Base-by-base conservation (phyloP, 2,329 filamentous ascomycete species). In the Reticulascus tulasneorum region DNA sequence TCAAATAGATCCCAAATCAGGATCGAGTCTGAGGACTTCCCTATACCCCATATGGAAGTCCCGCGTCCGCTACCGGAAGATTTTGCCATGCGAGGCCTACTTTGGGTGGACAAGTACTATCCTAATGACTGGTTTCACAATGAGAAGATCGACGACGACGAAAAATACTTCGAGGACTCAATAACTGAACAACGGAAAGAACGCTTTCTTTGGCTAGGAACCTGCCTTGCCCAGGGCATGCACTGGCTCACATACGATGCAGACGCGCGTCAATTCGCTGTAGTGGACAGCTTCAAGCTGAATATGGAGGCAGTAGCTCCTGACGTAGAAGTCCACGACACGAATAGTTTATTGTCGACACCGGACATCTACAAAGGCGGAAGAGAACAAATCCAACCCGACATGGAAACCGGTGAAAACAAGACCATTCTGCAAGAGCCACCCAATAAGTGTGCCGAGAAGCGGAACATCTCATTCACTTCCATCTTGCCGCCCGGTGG, bases 61-160 rank as follows among this genome's bases (percentile, higher is more conserved):
- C 66, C 66, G 2, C 63, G 70, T 1, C 82, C 83, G 0, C 54
- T 88, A 0, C 80, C 82, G 0, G 84, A 88, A 31, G 84, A 89
- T 42, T 86, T 77, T 45, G 68, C 75, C 0, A 69, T 86, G 37
- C 68, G 80, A 2, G 84, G 84, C 0, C 60, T 85, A 2, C 54
- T 79, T 2, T 86, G 78, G 64, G 64, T 71, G 0, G 67, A 77
- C 3, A 63, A 66, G 9, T 82, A 82, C 37, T 80, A 75, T 35
- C 79, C 80, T 0, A 37, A 56, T 0, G 60, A 66, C 1, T 85
- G 76, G 75, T 86, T 86, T 49, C 47, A 53, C 0, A 66, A 69
- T 8, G 68, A 71, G 2, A 71, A 71, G 40, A 67, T 79, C 8
- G 80, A 85, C 20, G 80, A 85, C 17, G 77, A 83, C 9, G 81